phyloP scores from a whole-genome alignment of 2,329 filamentous ascomycete genomes.

The Verticillium tricorpus region DNA sequence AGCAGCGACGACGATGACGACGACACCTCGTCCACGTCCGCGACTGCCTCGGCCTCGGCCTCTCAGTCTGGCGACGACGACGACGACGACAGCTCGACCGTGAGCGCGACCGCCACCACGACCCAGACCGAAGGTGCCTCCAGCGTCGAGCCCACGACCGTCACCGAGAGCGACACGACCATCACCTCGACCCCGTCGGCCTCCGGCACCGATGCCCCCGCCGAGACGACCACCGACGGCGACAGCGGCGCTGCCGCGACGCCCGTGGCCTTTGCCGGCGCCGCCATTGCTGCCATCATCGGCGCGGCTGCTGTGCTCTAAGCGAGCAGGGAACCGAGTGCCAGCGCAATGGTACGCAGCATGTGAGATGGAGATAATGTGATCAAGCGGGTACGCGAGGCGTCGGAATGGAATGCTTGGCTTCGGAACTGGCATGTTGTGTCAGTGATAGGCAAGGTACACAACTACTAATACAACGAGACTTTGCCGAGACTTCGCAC shows the following conservation, averaged over 20 bases:
- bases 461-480: background rate
- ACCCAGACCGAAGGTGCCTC: background rate
- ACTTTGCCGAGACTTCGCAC: background rate
- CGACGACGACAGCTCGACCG: constrained; percentile 5
- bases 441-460: background rate
- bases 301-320: constrained; percentile 26
- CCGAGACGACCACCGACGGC: constrained; percentile 2
- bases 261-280: constrained; percentile 19
- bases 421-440: background rate
- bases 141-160: constrained; percentile 1
- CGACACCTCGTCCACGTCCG: background rate
- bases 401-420: background rate
- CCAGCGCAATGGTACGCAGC: background rate
- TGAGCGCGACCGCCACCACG: constrained; percentile 6
- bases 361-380: background rate
- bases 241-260: constrained; percentile 16
- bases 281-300: constrained; percentile 22
- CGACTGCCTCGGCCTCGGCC: constrained; percentile 2
- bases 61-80: constrained; percentile 6
- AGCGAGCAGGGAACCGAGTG: background rate
- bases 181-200: background rate
- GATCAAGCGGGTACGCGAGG: background rate
- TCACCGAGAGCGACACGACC: constrained; percentile 1
- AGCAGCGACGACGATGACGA: background rate
- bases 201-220: background rate